Evolutionary conservation across 2,329 filamentous ascomycete species (phyloP).

Genomic region (Xylaria sp.): DNA sequence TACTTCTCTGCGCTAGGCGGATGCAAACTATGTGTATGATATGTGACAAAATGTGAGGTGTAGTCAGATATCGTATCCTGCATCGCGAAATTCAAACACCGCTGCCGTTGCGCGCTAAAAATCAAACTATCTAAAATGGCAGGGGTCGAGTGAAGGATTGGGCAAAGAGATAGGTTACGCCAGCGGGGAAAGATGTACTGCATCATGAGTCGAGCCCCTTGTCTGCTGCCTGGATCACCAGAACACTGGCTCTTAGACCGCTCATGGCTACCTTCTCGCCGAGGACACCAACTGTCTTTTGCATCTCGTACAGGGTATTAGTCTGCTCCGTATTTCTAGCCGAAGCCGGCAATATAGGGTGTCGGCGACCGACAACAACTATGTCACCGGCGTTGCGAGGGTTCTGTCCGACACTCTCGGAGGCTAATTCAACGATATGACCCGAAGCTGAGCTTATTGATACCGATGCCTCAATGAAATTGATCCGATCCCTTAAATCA

Average conservation of each 20-base stretch:
- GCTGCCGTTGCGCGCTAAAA: neutral
- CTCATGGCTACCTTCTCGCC: slow-evolving; percentile 69
- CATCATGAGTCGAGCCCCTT: slow-evolving; percentile 37
- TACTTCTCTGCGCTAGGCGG: too few species aligned
- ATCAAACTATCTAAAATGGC: neutral
- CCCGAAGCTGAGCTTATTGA: slow-evolving; percentile 54
- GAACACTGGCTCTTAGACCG: slow-evolving; percentile 72
- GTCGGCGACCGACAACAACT: slow-evolving; percentile 71
- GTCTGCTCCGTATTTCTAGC: slow-evolving; percentile 38
- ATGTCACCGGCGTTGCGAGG: slow-evolving; percentile 76
- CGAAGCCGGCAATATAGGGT: slow-evolving; percentile 49
- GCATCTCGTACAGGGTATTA: slow-evolving; percentile 54
- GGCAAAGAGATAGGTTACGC: neutral
- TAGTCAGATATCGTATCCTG: neutral
- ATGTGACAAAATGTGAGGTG: slow-evolving; percentile 10
- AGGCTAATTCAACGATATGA: slow-evolving; percentile 64
- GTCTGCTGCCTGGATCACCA: slow-evolving; percentile 73
- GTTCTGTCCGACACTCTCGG: slow-evolving; percentile 68
- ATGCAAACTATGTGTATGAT: neutral
- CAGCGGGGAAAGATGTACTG: neutral
- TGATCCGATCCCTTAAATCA: slow-evolving; percentile 51
- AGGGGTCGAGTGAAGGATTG: neutral
- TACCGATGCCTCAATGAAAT: slow-evolving; percentile 63
- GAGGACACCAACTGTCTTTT: slow-evolving; percentile 67
- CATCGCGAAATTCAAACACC: slow-evolving; percentile 10